A percentile compares a stretch with the other conserved stretches of the same genome.
phyloP scores from a whole-genome alignment of 2,329 filamentous ascomycete species.

The Sarocladiaceae sp. region DNA sequence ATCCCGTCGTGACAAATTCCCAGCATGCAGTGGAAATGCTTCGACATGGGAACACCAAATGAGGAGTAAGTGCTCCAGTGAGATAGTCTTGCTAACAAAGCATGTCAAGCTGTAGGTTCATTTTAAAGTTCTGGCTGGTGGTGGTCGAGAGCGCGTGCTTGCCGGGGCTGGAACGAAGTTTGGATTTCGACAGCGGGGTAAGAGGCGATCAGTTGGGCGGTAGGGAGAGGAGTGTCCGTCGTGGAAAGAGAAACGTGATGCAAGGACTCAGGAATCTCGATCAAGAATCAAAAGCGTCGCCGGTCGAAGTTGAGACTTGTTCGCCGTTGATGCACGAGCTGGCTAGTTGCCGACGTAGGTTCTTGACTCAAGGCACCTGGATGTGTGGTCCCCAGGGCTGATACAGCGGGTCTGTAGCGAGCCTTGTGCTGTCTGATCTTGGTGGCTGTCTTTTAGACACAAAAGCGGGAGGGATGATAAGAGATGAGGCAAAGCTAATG shows the following conservation, averaged over 20 bases:
- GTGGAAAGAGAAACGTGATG: no score
- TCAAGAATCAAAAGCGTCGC: no score
- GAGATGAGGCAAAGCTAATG: not conserved
- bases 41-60: not conserved
- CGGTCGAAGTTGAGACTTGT: no score
- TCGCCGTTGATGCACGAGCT: no score
- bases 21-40: not conserved
- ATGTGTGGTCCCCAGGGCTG: not conserved
- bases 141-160: not conserved
- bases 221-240: not conserved
- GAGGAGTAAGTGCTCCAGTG: conserved; percentile 3
- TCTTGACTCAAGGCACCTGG: not conserved
- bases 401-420: no score
- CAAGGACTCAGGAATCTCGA: no score
- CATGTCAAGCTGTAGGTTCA: not conserved
- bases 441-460: no score
- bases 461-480: no score
- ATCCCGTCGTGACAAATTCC: not conserved
- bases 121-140: conserved; percentile 1
- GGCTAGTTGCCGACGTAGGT: not conserved
- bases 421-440: no score
- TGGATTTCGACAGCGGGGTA: conserved; percentile 9
- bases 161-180: conserved; percentile 7
- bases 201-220: not conserved
- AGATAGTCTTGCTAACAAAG: not conserved